Base-by-base conservation (phyloP, 2,329 filamentous ascomycete genomes). In the Claviceps sp. region DNA sequence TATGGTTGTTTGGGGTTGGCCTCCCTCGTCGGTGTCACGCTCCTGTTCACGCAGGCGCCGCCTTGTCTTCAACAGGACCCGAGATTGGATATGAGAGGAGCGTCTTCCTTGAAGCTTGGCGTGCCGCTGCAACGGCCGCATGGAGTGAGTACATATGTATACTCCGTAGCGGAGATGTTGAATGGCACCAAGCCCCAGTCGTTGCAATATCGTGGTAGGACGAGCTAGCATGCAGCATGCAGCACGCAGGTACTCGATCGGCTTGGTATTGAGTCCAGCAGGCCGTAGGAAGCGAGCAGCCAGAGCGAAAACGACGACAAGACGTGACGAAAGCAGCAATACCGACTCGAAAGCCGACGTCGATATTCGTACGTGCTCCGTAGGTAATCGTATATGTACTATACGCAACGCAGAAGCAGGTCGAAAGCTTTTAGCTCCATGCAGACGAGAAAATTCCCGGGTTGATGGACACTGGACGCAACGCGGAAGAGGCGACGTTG, bases 91-190 rank as follows among this genome's bases (percentile, higher is more conserved):
- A 34, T 45, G 34, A 45, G 23, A 37, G 43, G 36, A 40, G 36
- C 22, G 34, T 17, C 36, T 52, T 50, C 49, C 45, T 47, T 37
- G 44, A 23, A 38, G 17, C 29, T 20, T 23, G 36, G 37, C 36
- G 22, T 45, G 49, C 47, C 47, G 49, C 52, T 47, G 23, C 46
- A 51, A 51, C 40, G 11, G 40, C 42, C 49, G 49, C 49, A 49
- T 46, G 37, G 46, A 42, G 47, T 51, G 52, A 54, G 40, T 46
- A 34, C 2, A 2, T 46, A 34, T n/a, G n/a, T 9, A 34, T 29
- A 9, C 26, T 29, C 26, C 26, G 26, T 29, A 26, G 37, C 50
- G 52, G 48, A 52, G 49, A 37, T 39, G 49, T 45, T 45, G 29
- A 52, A 45, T 26, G 45, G 46, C 50, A 17, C 20, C 50, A 45